These are phyloP conservation scores for Pseudonitzschia pungens DNA, from an alignment of 108 stramenopile species.

Conservation along the genomic window DNA sequence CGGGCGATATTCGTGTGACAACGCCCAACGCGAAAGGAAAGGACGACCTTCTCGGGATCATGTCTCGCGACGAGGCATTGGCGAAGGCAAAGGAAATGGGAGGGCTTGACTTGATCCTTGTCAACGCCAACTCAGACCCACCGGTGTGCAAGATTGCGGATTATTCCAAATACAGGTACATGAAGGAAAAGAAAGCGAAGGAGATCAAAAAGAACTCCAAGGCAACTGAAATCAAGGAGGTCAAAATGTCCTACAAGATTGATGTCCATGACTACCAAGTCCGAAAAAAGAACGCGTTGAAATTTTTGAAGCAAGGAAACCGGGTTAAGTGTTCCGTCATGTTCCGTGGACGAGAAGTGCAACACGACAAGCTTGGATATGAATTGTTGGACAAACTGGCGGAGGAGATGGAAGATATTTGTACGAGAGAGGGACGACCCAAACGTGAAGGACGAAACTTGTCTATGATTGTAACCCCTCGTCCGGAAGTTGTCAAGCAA, in stretches of 20 bases:
- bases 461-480: constrained; percentile 67
- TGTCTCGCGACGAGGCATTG: constrained; percentile 83
- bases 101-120: constrained; percentile 86
- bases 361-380: constrained; percentile 76
- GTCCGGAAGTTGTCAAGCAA: constrained; percentile 76
- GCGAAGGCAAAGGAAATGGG: constrained; percentile 84
- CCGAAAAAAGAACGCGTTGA: constrained; percentile 78
- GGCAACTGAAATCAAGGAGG: constrained; percentile 92
- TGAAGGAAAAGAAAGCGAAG: constrained; percentile 91
- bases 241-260: constrained; percentile 97
- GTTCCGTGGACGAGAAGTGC: constrained; percentile 82
- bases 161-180: constrained; percentile 93
- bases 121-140: constrained; percentile 88
- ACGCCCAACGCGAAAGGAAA: constrained; percentile 60
- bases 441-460: constrained; percentile 75
- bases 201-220: constrained; percentile 93
- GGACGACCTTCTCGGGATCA: constrained; percentile 89
- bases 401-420: constrained; percentile 57
- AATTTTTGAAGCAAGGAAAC: constrained; percentile 87
- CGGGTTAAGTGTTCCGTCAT: constrained; percentile 82
- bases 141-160: constrained; percentile 96
- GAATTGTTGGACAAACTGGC: constrained; percentile 71
- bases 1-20: constrained; percentile 67
- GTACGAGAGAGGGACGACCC: constrained; percentile 67
- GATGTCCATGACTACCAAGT: constrained; percentile 94